phyloP scores from a whole-genome alignment of 2,329 filamentous ascomycete genomes.

The Alternaria solani region DNA sequence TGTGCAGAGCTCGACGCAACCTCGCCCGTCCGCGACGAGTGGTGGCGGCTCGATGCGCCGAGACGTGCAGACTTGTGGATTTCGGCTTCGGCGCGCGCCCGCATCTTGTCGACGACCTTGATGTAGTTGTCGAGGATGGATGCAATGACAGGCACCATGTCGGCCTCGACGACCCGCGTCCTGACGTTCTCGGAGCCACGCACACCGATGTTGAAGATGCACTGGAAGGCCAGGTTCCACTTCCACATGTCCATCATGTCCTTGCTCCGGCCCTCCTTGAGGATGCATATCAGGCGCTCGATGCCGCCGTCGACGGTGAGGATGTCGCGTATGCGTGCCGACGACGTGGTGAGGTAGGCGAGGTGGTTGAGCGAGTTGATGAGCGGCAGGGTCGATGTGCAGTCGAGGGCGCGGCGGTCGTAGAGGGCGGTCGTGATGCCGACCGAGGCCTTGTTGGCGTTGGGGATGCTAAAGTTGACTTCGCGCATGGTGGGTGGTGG shows the following conservation, averaged over 20 bases:
- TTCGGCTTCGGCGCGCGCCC: constrained; percentile 84
- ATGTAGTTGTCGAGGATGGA: constrained; percentile 99
- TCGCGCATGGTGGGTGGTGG: constrained; percentile 80
- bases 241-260: constrained; percentile 99
- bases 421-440: constrained; percentile 99
- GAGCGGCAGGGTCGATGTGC: constrained; percentile 94
- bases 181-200: constrained; percentile 92
- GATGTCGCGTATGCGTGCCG: constrained; percentile 95
- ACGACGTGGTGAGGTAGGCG: constrained; percentile 97
- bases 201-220: constrained; percentile 98
- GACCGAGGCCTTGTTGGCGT: constrained; percentile 98
- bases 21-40: constrained; percentile 53
- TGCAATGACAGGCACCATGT: constrained; percentile 98
- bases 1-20: constrained; percentile 48
- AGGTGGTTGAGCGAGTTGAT: constrained; percentile 99
- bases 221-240: constrained; percentile 99
- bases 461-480: constrained; percentile 99
- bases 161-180: constrained; percentile 94
- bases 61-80: constrained; percentile 66
- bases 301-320: constrained; percentile 98
- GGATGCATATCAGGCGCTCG: constrained; percentile 93
- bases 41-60: constrained; percentile 49
- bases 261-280: constrained; percentile 95
- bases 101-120: constrained; percentile 90
- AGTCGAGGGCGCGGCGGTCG: constrained; percentile 95